Base-by-base conservation (phyloP, 2,329 filamentous ascomycete genomes). In the Chaetomiaceae sp. region DNA sequence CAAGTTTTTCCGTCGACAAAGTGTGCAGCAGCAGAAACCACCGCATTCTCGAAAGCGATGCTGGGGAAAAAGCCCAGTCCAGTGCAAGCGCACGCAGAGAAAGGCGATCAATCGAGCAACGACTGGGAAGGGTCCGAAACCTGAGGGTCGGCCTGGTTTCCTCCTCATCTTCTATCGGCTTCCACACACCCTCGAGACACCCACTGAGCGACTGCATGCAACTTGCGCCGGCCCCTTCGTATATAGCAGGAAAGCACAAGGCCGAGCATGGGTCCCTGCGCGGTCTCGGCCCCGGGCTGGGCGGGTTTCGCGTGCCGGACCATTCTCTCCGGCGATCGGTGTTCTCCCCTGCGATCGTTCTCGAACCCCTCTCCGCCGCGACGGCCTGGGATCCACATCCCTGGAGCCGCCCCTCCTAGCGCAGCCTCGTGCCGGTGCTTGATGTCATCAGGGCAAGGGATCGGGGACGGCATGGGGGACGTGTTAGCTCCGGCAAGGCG, bases 371-470 rank as follows among this genome's bases (percentile, higher is more conserved):
- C 24, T 22, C 7, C 14, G 10, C 4, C 19, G 11, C 38, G 11
- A 18, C 27, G 27, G 2, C 27, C 27, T 18, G 30, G 40, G 40
- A 42, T 38, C 32, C 10, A 17, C 6, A 44, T 19, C 33, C 40
- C 40, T 35, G 33, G n/a, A 18, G 12, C 18, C 6, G 14, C 14
- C 14, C 11, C 15, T 39, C 35, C 15, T 22, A 9, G 19, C 19
- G 35, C 11, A 12, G 11, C 24, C 20, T 9, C 2, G 19, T 4
- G 19, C 19, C 9, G 38, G 32, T 27, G 35, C 22, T 30, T 41
- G 38, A 49, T 46, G 38, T 45, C 47, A 45, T 45, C 42, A 45
- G 33, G 24, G 39, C 20, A 20, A 41, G 39, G 26, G 40, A 14
- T 7, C 4, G 5, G 6, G 29, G 14, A 32, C 15, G 11, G 12